Evolutionary conservation across 2,329 filamentous ascomycete genomes (phyloP).

Genomic region (Elsinoe fawcettii): DNA sequence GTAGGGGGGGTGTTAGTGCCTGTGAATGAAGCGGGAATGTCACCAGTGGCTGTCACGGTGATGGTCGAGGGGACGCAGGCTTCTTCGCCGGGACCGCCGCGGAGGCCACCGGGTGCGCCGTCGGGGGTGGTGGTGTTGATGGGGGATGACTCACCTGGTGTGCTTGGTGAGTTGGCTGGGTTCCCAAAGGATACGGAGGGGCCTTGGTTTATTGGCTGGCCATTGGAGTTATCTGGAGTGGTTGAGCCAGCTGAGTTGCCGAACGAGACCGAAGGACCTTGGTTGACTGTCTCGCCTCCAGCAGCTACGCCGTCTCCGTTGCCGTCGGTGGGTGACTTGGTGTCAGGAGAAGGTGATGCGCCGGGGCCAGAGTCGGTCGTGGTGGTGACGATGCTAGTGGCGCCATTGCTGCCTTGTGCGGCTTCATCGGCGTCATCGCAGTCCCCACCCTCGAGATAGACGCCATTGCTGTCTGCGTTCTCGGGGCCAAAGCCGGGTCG

Average conservation of each 20-base stretch:
- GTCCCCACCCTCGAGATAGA: constrained; percentile 5
- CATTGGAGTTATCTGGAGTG: background rate
- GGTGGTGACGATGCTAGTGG: background rate
- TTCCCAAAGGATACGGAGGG: background rate
- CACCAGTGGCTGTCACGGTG: background rate
- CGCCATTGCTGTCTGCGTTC: constrained; percentile 8
- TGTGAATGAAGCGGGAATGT: background rate
- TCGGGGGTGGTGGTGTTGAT: background rate
- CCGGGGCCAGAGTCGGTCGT: background rate
- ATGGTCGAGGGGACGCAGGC: background rate
- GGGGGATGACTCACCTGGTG: background rate
- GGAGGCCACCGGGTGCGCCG: constrained; percentile 4
- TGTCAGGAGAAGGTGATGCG: background rate
- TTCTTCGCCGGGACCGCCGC: background rate
- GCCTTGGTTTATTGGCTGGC: background rate
- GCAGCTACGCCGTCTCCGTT: background rate
- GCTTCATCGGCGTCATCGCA: background rate
- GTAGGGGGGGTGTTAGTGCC: background rate
- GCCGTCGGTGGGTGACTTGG: background rate
- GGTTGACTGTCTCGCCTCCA: background rate
- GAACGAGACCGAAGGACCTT: background rate
- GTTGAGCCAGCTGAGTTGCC: background rate
- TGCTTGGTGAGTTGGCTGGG: background rate
- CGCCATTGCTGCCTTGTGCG: background rate
- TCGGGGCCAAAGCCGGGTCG: background rate